phyloP scores from a whole-genome alignment of 2,329 filamentous ascomycete species.

The Phoma sp. region DNA sequence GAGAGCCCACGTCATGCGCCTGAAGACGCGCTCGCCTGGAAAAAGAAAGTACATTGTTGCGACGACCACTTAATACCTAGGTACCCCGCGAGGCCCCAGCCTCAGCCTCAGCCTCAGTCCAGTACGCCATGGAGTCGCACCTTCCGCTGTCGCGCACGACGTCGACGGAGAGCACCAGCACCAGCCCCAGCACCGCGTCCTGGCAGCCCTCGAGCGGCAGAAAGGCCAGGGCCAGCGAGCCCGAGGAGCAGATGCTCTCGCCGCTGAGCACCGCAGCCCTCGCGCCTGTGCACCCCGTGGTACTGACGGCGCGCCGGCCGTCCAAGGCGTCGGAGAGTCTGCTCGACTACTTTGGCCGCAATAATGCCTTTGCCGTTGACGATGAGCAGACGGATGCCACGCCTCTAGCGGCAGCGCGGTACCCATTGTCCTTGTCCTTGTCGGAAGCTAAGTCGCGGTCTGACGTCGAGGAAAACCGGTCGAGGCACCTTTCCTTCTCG shows the following conservation, averaged over 20 bases:
- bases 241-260: constrained; percentile 70
- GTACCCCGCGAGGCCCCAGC: constrained; percentile 12
- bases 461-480: constrained; percentile 57
- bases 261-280: constrained; percentile 56
- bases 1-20: constrained; percentile 24
- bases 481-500: constrained; percentile 69
- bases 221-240: constrained; percentile 66
- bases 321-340: constrained; percentile 55
- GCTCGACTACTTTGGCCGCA: constrained; percentile 36
- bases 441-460: constrained; percentile 60
- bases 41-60: background rate
- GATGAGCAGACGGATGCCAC: constrained; percentile 53
- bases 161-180: constrained; percentile 54
- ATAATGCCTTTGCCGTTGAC: constrained; percentile 53
- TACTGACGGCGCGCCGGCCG: constrained; percentile 44
- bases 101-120: background rate
- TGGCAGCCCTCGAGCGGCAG: constrained; percentile 48
- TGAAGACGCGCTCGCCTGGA: constrained; percentile 11
- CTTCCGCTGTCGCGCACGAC: constrained; percentile 41
- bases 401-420: constrained; percentile 24
- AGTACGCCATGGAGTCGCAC: constrained; percentile 31
- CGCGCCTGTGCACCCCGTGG: constrained; percentile 45
- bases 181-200: constrained; percentile 50
- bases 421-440: constrained; percentile 47
- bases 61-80: too few relatives aligned